Evolutionary conservation across 139 green algal genomes (phyloP), one percentile per base, ranked within the genome.

Genomic region (Spirogloea muscicola): DNA sequence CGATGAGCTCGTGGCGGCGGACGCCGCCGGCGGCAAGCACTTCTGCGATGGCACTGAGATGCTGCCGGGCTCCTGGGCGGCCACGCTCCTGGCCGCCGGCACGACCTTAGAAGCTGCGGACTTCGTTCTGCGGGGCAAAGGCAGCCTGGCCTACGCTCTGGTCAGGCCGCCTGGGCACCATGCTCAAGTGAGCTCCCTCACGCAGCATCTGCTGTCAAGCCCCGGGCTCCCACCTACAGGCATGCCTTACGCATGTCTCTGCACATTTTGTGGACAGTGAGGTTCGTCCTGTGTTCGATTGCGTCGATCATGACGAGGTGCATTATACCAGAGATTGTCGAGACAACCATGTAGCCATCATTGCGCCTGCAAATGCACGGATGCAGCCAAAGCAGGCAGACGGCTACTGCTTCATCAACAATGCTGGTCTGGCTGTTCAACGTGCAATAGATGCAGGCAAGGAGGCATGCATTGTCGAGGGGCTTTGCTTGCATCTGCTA

Each of bases 41-140:
- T 37, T 68, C 29, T 68, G 59, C 42, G 41, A 6, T 7, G 59
- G 59, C 41, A 68, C 59, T 31, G 29, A 68, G 27, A 29, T 68
- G 4, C 43, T 51, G 29, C 49, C 83, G 5, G 82, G 85, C 0
- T 77, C 76, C 33, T 89, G 61, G 48, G 68, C 85, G 6, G 72
- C 88, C 21, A 83, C 85, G 7, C 36, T 46, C 0, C 67, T 88
- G 41, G 74, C 87, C n/a, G 87, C 85, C 10, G 87, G 87, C 2
- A 80, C 66, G 2, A 79, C 72, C 18, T 48, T 91, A 10, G 71
- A 31, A 7, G 87, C 83, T 0, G 40, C 79, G 29, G 74, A 88
- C 0, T 77, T 80, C 4, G 84, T 91, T 18, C 49, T 91, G 72
- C 4, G 29, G 0, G 82, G 58, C 40, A 3, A 62, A 31, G 37